A percentile compares a stretch with the other conserved stretches of the same genome.
Evolutionary conservation across 129 eudicot genomes (phyloP).

Genomic region (Helichrysum umbraculigerum): DNA sequence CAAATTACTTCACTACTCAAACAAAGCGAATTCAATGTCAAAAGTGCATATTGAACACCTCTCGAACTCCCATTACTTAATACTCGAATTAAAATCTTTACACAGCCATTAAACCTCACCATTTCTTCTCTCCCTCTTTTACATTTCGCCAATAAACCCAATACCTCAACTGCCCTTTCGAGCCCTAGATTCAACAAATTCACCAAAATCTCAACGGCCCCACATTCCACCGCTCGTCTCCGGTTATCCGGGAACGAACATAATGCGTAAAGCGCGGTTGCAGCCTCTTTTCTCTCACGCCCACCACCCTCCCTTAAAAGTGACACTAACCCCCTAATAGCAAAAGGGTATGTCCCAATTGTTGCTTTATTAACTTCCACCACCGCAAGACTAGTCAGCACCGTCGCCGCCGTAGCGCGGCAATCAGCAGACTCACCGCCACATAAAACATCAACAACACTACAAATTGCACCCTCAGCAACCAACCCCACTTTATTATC

Average conservation of each 20-base stretch:
- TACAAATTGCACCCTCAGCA: constrained; percentile 84
- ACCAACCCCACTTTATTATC: constrained; percentile 93
- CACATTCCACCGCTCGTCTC: constrained; percentile 64
- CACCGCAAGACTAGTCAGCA: constrained; percentile 84
- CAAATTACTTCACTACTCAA: constrained; percentile 49
- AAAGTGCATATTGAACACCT: constrained; percentile 75
- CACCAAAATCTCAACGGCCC: constrained; percentile 61
- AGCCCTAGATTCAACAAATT: constrained; percentile 52
- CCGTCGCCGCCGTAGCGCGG: constrained; percentile 88
- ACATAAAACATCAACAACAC: constrained; percentile 45
- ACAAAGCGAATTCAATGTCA: constrained; percentile 62
- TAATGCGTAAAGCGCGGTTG: constrained; percentile 72
- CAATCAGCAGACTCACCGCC: constrained; percentile 48
- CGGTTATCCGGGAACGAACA: constrained; percentile 85
- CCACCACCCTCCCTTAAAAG: constrained; percentile 51
- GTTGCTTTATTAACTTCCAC: constrained; percentile 95
- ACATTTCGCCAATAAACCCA: constrained; percentile 78
- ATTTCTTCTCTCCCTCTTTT: constrained; percentile 67
- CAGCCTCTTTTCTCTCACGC: constrained; percentile 84
- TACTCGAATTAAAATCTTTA: constrained; percentile 52
- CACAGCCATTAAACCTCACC: constrained; percentile 48
- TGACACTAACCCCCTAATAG: constrained; percentile 56
- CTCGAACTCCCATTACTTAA: constrained; percentile 82
- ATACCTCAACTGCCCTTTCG: constrained; percentile 86
- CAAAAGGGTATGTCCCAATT: constrained; percentile 82